Evolutionary conservation across 169 alveolate genomes (phyloP), one percentile per base, ranked within the genome.

Genomic region (Plasmodium adleri): DNA sequence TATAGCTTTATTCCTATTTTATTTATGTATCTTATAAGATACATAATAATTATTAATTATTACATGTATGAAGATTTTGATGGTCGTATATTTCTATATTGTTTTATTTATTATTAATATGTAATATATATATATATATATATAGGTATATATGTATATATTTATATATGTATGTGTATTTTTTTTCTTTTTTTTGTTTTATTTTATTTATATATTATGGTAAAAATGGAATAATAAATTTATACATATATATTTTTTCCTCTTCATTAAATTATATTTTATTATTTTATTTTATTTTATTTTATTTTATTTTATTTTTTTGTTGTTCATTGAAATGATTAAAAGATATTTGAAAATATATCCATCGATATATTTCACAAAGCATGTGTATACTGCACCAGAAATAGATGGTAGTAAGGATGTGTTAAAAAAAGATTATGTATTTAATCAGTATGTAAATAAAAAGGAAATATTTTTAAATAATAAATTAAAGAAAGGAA

Each of bases 351-450:
- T 83, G 54, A 83, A 54, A 50, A 70, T 83, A 68, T 83, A 83
- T 28, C 91, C 91, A 43, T 83, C 91, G 2, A 83, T 83, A 12
- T 83, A 83, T 62, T 83, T 52, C 72, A 83, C 91, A 4, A 83
- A 83, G 22, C 91, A 83, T 67, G 83, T 83, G 17, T 67, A 83
- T 63, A 68, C 52, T 1, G 91, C 91, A 20, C 91, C 91, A 13
- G 68, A 68, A 83, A 67, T 83, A 60, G 70, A 70, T 47, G 80
- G 58, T 7, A 47, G 59, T 32, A 22, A 49, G 8, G 15, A 32
- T 6, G 1, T 54, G 58, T 68, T 83, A 62, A 83, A 83, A 43
- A 83, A 83, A 13, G 91, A 83, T 68, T 83, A 83, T 28, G 91
- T 83, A 50, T 83, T 83, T 54, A 83, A 83, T 49, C 91, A 83